Percentiles rank a stretch among this genome's conserved stretches.
Evolutionary conservation across 1,284 basidiomycete species (phyloP).

Genomic region (Trichosporon asahii): DNA sequence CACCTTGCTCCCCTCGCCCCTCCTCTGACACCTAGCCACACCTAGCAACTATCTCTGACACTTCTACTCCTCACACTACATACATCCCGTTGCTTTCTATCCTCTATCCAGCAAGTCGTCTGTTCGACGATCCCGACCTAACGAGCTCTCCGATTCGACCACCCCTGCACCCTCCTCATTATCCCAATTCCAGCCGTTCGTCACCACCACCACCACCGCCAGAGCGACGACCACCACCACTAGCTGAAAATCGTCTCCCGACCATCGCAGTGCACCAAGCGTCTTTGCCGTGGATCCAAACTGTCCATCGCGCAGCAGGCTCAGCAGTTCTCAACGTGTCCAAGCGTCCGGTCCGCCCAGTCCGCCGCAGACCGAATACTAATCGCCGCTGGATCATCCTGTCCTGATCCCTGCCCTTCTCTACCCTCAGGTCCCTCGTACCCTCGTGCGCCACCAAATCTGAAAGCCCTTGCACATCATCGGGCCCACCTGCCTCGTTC

Average conservation of each 20-base stretch:
- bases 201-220: neutral
- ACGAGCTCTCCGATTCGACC: neutral
- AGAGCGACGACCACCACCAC: neutral
- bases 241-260: neutral
- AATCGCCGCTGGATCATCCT: neutral
- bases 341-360: neutral
- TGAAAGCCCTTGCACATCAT: conserved; percentile 3
- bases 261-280: neutral
- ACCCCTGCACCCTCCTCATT: neutral
- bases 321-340: neutral
- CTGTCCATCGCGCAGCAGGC: no score
- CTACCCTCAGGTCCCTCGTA: neutral
- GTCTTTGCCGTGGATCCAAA: neutral
- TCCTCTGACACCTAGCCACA: neutral
- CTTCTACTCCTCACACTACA: neutral
- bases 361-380: neutral
- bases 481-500: neutral
- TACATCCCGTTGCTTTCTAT: neutral
- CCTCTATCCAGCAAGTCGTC: neutral
- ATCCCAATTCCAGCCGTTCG: neutral
- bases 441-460: conserved; percentile 5
- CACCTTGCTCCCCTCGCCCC: neutral
- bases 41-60: neutral
- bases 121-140: neutral
- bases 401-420: neutral